Evolutionary conservation across 129 eudicot genomes (phyloP).

Genomic region (Ambrosia trifida): DNA sequence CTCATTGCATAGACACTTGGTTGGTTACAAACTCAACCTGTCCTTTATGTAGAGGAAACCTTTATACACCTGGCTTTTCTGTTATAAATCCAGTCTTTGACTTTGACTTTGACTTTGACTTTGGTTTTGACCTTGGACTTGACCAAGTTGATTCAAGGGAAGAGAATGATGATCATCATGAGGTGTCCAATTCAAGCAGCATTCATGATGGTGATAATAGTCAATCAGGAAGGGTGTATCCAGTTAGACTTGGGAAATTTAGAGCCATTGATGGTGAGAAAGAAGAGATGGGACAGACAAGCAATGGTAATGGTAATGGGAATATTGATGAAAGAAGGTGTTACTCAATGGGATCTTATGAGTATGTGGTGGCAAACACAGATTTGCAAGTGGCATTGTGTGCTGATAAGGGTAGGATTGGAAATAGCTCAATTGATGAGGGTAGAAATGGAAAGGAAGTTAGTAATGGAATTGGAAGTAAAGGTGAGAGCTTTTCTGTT

Average conservation of each 20-base stretch:
- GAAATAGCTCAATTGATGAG: conserved; percentile 35
- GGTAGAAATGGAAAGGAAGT: conserved; percentile 59
- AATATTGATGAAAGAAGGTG: conserved; percentile 89
- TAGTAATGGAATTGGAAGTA: conserved; percentile 47
- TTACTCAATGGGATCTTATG: conserved; percentile 87
- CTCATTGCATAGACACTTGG: conserved; percentile 90
- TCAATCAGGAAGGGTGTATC: conserved; percentile 57
- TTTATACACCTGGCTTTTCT: conserved; percentile 60
- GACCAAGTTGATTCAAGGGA: conserved; percentile 40
- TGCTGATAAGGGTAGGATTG: conserved; percentile 21
- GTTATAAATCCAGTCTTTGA: conserved; percentile 64
- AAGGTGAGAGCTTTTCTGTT: conserved; percentile 88
- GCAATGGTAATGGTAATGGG: conserved; percentile 43
- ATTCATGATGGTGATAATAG: conserved; percentile 35
- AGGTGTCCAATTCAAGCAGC: neutral
- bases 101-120: conserved; percentile 43
- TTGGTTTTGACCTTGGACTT: conserved; percentile 46
- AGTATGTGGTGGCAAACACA: conserved; percentile 73
- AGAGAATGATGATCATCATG: conserved; percentile 11
- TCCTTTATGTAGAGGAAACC: conserved; percentile 84
- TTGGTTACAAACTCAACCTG: conserved; percentile 79
- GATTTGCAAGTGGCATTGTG: conserved; percentile 67
- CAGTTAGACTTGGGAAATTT: conserved; percentile 83
- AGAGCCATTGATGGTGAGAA: conserved; percentile 40
- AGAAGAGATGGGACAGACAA: conserved; percentile 58